phyloP scores from a whole-genome alignment of 495 filamentous ascomycete species.

The Aspergillus indologenus region DNA sequence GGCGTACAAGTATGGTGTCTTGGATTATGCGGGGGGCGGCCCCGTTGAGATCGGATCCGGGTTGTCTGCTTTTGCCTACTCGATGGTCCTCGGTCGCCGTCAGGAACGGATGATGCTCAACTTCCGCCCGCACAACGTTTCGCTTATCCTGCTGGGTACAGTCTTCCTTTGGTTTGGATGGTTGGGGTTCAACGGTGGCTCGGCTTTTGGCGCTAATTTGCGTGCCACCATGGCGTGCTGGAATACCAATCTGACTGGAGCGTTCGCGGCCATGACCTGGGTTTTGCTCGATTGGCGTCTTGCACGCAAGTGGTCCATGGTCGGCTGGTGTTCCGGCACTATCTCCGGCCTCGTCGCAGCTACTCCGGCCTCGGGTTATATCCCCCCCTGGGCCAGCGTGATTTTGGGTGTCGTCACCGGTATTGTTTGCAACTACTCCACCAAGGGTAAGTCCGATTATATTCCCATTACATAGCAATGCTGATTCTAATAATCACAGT shows the following conservation, averaged over 20 bases:
- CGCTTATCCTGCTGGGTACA: constrained; percentile 91
- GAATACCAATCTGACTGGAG: constrained; percentile 91
- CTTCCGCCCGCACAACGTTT: constrained; percentile 95
- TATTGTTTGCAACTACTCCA: constrained; percentile 86
- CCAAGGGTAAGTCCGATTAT: constrained; percentile 58
- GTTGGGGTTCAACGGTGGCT: constrained; percentile 98
- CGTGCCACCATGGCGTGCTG: constrained; percentile 95
- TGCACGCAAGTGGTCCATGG: constrained; percentile 97
- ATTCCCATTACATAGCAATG: not conserved
- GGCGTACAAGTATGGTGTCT: constrained; percentile 85
- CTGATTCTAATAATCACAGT: constrained; percentile 47
- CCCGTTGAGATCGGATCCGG: constrained; percentile 98
- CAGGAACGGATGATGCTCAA: constrained; percentile 99
- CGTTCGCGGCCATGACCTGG: constrained; percentile 86
- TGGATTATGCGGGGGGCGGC: constrained; percentile 96
- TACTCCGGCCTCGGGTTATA: constrained; percentile 83
- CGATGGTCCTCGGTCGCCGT: constrained; percentile 88
- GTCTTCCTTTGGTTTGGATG: constrained; percentile 98
- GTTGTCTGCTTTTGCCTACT: constrained; percentile 89
- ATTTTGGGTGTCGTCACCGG: constrained; percentile 82
- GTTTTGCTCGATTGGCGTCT: constrained; percentile 89
- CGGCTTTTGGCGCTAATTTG: constrained; percentile 93
- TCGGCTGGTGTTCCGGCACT: constrained; percentile 95
- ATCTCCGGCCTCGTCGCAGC: constrained; percentile 89
- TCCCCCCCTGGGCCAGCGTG: constrained; percentile 87